Evolutionary conservation across 2,329 filamentous ascomycete species (phyloP), one percentile per base, ranked within the genome.

Genomic region (Xenoacremonium recifei): DNA sequence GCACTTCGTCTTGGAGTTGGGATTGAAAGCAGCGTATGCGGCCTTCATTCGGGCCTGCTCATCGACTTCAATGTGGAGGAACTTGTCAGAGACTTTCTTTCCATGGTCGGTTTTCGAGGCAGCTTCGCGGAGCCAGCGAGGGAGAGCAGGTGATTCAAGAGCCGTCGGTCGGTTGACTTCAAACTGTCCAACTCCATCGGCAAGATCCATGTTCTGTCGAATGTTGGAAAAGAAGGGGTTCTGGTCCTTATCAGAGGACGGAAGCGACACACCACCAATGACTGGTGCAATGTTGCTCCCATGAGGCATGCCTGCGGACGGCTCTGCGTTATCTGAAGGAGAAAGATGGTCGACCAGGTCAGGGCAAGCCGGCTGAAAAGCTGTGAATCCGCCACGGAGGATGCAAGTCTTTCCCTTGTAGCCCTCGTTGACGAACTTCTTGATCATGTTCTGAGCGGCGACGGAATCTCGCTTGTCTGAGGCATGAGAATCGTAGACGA

Each of bases 181-280:
- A 56, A 84, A 82, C 55, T 95, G 91, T 0, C 93, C 93, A 10
- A 97, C 92, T 16, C 93, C 93, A 52, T 89, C 90, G 21, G 95
- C 85, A 15, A 99, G 73, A 59, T 97, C 93, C 80, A 95, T 92
- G 50, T 97, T 96, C 63, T 97, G 93, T 32, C 93, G 83, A 55
- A 99, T 97, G 51, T 96, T 97, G 47, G 84, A 83, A 64, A 97
- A 97, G 70, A 99, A 97, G 0, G 92, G 91, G 55, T 95, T 95
- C 0, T 82, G 76, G 1, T 81, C 79, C 45, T 82, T 82, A 50
- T 81, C 76, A 1, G 80, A 76, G 29, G 72, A 71, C 1, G 93
- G 93, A 62, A 97, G 82, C 45, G 82, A 79, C 49, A 95, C 95
- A 6, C 92, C 92, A 44, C 92, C 93, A 44, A 90, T 87, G n/a